Evolutionary conservation across 2,329 filamentous ascomycete species (phyloP), one percentile per base, ranked within the genome.

Genomic region (Chaetomiaceae sp.): DNA sequence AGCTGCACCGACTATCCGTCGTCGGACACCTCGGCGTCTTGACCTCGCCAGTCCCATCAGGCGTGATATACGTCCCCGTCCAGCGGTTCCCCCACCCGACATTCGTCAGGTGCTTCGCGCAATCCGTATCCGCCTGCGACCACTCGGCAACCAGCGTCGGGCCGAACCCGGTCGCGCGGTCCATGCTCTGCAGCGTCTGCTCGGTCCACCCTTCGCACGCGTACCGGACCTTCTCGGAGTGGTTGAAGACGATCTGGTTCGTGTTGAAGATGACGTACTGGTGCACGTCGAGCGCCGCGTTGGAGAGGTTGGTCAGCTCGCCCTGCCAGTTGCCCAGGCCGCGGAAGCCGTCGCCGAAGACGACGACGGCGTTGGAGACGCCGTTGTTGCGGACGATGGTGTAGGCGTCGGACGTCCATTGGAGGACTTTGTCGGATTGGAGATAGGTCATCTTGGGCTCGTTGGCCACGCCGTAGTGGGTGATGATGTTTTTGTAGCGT

Each of bases 241-340:
- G 94, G 52, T 85, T 85, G 65, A 87, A 85, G 44, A 83, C 81
- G 65, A 99, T 87, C 70, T 95, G 89, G 60, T 87, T 84, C 36
- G 83, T 82, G 77, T 99, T 96, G 80, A 99, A 99, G 70, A 96
- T 96, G 65, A 95, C 89, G 70, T 99, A 99, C 71, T 97, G 92
- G 72, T 99, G 94, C 34, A 95, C 94, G 71, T 99, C 94, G n/a
- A 99, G 82, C 17, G 95, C 81, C 60, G 97, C 76, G 59, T 85
- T 81, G 43, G 85, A 77, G 65, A 88, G 80, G 20, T 79, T 77
- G 61, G 87, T 81, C 61, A 97, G 80, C 68, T 88, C 79, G 37
- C 89, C 89, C 68, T 96, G 85, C 94, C 94, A 99, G 65, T 95
- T 92, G 61, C 80, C 78, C 4, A 97, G 81, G 11, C 92, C 92